Base-by-base conservation (phyloP, 208 protist species). In the Crithidia thermophila region DNA sequence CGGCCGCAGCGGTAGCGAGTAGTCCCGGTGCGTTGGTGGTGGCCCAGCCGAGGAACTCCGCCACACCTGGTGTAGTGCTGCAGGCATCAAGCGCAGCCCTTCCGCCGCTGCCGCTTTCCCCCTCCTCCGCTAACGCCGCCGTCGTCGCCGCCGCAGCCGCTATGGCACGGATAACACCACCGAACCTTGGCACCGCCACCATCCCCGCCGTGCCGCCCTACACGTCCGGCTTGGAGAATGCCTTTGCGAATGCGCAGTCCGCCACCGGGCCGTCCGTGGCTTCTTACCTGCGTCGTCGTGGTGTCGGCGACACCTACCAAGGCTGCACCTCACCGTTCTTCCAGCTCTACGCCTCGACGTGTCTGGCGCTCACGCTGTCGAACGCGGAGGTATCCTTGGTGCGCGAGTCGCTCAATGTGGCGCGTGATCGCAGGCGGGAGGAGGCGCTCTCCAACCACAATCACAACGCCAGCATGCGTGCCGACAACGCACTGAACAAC, bases 291-390 rank as follows among this genome's bases (percentile, higher is more conserved):
- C 60, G 47, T 3, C 60, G 61, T 9, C 30, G 36, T 27, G 46
- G 42, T 11, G 34, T 51, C 0, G 69, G 60, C 0, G 62, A 57
- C 16, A 60, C 61, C 2, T 64, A 75, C 40, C 23, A 69, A 23
- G 61, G 69, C 21, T 58, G 55, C 62, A 75, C 61, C 18, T 65
- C 69, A 8, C 53, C 69, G 21, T 65, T 75, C 27, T 69, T 57
- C 13, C 34, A 45, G 52, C 23, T 56, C 4, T 65, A 53, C 53
- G 42, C 46, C 9, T 47, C 55, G n/a, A 53, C 33, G 33, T 56
- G 30, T 0, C 16, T 36, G 16, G 11, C n/a, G 5, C 43, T 64
- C 4, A 43, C 43, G 10, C 58, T 64, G 13, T 53, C 58, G 10
- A 37, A 31, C 20, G 58, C 27, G 42, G 58, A 64, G 45, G 10